Percentiles rank a stretch among this genome's conserved stretches.
phyloP scores from a whole-genome alignment of 306 rosid species.

The Prunus kanzakura region DNA sequence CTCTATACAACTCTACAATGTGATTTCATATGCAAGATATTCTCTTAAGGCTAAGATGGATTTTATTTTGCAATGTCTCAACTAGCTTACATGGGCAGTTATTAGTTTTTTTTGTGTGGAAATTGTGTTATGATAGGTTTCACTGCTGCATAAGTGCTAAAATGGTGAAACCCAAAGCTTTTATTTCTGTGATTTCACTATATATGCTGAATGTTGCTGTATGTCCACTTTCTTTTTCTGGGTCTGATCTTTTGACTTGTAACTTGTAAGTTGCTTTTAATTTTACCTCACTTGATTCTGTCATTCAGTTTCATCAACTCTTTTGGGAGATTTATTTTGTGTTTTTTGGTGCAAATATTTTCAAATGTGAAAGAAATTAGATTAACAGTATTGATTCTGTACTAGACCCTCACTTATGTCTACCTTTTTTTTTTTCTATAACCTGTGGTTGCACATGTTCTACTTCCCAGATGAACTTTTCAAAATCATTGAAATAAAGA shows the following conservation, averaged over 20 bases:
- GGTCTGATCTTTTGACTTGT: neutral
- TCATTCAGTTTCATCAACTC: neutral
- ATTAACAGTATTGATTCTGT: neutral
- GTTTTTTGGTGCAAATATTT: neutral
- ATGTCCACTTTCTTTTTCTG: neutral
- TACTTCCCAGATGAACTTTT: neutral
- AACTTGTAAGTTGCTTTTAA: neutral
- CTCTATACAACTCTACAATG: neutral
- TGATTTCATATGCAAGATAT: neutral
- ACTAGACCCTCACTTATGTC: neutral
- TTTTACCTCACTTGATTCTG: neutral
- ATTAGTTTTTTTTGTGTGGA: neutral
- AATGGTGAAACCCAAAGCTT: neutral
- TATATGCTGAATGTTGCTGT: neutral
- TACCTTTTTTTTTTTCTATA: neutral
- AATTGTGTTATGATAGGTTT: neutral
- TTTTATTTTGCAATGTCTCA: neutral
- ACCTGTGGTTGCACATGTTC: neutral
- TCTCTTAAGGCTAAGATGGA: neutral
- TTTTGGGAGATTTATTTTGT: neutral
- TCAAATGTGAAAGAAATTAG: slow-evolving; percentile 3
- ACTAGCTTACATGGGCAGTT: neutral
- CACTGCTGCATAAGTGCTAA: neutral
- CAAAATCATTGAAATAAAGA: neutral
- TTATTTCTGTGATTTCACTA: neutral